Evolutionary conservation across 768 basidiomycete species (phyloP), one percentile per base, ranked within the genome.

Genomic region (Favolaschia claudopus): DNA sequence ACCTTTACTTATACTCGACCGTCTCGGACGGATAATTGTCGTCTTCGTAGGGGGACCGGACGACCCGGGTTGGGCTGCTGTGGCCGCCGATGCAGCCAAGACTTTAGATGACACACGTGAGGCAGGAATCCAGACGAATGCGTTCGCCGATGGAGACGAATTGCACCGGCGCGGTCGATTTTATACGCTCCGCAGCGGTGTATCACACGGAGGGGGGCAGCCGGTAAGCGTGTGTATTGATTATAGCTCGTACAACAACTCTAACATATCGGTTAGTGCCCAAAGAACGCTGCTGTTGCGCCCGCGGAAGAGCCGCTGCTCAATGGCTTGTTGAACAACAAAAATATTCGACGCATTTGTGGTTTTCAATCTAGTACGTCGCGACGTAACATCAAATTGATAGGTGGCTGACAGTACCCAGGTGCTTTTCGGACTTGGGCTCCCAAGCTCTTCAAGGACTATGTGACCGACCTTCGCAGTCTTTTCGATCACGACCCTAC

Each of bases 151-250:
- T 14, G 59, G 54, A 0, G 45, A 57, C 7, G 37, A 42, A 17
- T 42, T 27, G 6, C 66, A 70, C 28, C 55, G 67, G 9, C 56
- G 70, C 5, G 74, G 72, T 1, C 7, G 34, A 1, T 74, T 66
- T 33, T 24, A 37, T 5, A 50, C 68, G 5, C 12, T 71, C 12
- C 27, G 65, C 4, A 48, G 40, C 27, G 71, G 75, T 1, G 56
- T 69, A 0, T 75, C 73, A 1, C 61, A 65, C 63, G 73, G 74
- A 0, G 72, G 71, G 0, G 75, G 75, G 0, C 72, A 72, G 36
- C 31, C 37, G 57, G 43, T 60, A 13, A 24, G n/a, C 14, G n/a
- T 13, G 10, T 13, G 22, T 22, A 13, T 20, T 24, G 36, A 5
- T 33, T 5, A n/a, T n/a, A n/a, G n/a, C n/a, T n/a, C n/a, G n/a